Conservation (phyloP, 1,284 basidiomycete genomes). For the Ustilago hordei region DNA sequence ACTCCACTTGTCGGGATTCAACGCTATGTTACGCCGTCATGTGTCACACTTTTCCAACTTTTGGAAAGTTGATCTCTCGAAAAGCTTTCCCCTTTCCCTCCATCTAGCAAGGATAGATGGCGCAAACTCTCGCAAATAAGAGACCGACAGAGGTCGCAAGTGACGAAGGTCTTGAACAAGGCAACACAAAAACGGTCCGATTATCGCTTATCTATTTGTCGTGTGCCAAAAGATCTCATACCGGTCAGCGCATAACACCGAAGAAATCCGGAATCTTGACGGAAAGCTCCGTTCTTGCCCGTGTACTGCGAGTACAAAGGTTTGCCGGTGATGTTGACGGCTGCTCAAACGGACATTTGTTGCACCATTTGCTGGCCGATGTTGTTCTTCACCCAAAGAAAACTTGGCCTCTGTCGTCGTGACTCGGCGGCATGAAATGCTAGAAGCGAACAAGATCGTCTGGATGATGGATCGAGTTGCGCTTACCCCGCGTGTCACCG, state of each 20-base stretch:
- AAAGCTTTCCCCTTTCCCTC: too few relatives aligned
- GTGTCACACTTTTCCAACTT: not conserved
- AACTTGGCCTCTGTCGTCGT: not conserved
- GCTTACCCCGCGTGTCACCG: slow-evolving; percentile 5
- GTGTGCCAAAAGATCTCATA: not conserved
- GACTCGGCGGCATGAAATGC: not conserved
- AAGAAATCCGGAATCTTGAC: not conserved
- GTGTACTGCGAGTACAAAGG: too few relatives aligned
- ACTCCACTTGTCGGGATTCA: too few relatives aligned
- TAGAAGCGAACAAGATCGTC: too few relatives aligned
- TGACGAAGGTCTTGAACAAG: too few relatives aligned
- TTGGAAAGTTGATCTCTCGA: too few relatives aligned
- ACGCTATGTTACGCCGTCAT: not conserved
- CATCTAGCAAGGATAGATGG: too few relatives aligned
- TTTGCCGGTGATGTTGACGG: too few relatives aligned
- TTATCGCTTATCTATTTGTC: slow-evolving; percentile 2
- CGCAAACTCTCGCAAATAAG: too few relatives aligned
- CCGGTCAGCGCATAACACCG: not conserved
- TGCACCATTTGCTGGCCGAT: not conserved
- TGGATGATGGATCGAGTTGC: not conserved
- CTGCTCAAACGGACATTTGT: too few relatives aligned
- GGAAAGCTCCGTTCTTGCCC: not conserved
- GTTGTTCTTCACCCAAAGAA: not conserved
- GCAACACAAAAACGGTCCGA: not conserved
- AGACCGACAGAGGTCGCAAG: too few relatives aligned